A percentile compares a stretch with the other conserved stretches of the same genome.
Evolutionary conservation across 2,329 filamentous ascomycete species (phyloP).

Genomic region (Cladosporium austrohemisphaericum): DNA sequence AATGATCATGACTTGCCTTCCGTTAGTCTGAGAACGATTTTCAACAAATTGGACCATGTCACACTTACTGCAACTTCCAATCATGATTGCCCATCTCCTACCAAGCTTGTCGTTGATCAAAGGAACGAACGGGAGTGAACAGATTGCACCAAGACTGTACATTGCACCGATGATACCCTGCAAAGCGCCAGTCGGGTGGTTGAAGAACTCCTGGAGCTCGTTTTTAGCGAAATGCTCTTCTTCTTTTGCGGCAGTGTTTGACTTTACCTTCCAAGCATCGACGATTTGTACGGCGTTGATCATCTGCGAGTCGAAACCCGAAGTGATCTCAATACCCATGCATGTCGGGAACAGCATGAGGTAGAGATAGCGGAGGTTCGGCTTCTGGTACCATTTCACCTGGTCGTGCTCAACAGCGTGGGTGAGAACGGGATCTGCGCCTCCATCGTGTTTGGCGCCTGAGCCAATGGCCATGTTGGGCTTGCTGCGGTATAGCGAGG

Average conservation of each 20-base stretch:
- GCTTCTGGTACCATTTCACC: slow-evolving; percentile 55
- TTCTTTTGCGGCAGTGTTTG: too few relatives aligned
- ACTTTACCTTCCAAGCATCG: too few relatives aligned
- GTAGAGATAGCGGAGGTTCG: slow-evolving; percentile 56
- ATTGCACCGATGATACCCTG: slow-evolving; percentile 56
- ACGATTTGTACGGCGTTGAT: slow-evolving; percentile 23
- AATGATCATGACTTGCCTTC: slow-evolving; percentile 46
- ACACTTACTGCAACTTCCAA: slow-evolving; percentile 42
- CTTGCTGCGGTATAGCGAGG: neutral
- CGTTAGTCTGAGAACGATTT: neutral
- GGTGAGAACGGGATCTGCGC: slow-evolving; percentile 22
- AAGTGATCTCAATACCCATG: slow-evolving; percentile 61
- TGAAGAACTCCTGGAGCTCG: slow-evolving; percentile 42
- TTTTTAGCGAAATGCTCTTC: too few relatives aligned
- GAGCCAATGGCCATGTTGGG: slow-evolving; percentile 7
- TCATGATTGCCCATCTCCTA: slow-evolving; percentile 55
- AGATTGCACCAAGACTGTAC: slow-evolving; percentile 58
- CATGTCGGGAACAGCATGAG: slow-evolving; percentile 57
- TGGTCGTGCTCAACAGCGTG: slow-evolving; percentile 37
- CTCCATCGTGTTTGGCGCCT: slow-evolving; percentile 8
- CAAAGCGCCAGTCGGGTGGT: slow-evolving; percentile 41
- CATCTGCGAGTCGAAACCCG: slow-evolving; percentile 55
- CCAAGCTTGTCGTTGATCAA: slow-evolving; percentile 54
- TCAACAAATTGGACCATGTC: neutral
- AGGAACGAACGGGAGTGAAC: slow-evolving; percentile 56